Evolutionary conservation across 177 flowering plant genomes (phyloP).

Genomic region (Vitis hybrid): DNA sequence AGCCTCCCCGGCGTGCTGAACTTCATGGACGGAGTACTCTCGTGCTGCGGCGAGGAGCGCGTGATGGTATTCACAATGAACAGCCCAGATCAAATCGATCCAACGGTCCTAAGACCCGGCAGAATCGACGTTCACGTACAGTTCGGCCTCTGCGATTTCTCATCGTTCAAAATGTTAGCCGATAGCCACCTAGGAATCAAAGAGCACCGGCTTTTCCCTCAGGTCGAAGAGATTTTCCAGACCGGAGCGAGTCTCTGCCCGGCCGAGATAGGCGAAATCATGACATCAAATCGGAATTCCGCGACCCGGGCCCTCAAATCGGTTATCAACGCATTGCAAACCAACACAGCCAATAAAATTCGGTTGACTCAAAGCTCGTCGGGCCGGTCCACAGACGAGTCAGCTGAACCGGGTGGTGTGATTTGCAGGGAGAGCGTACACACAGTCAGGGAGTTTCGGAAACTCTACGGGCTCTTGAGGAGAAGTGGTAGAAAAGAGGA

Average conservation of each 20-base stretch:
- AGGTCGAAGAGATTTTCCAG: constrained; percentile 79
- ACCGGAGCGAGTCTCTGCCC: constrained; percentile 65
- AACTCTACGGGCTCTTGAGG: constrained; percentile 67
- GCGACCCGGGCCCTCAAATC: constrained; percentile 88
- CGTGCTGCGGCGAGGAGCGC: constrained; percentile 80
- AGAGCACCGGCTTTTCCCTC: constrained; percentile 85
- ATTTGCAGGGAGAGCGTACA: constrained; percentile 49
- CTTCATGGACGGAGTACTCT: constrained; percentile 81
- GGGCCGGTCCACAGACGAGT: constrained; percentile 30
- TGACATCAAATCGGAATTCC: constrained; percentile 79
- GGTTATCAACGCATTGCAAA: constrained; percentile 69
- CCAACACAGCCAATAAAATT: constrained; percentile 7
- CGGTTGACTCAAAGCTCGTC: constrained; percentile 24
- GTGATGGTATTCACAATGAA: constrained; percentile 87
- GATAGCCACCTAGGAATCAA: constrained; percentile 70
- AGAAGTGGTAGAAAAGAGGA: constrained; percentile 40
- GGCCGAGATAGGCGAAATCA: constrained; percentile 85
- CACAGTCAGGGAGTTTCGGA: constrained; percentile 64
- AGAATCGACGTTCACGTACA: constrained; percentile 80
- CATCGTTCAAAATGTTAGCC: constrained; percentile 69
- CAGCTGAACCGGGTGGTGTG: constrained; percentile 32
- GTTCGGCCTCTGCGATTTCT: constrained; percentile 82
- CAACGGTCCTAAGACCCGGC: constrained; percentile 69
- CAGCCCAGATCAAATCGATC: constrained; percentile 57
- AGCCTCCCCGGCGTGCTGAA: constrained; percentile 56